Conservation (phyloP, 129 eudicot genomes). For the Helianthus tuberosus region DNA sequence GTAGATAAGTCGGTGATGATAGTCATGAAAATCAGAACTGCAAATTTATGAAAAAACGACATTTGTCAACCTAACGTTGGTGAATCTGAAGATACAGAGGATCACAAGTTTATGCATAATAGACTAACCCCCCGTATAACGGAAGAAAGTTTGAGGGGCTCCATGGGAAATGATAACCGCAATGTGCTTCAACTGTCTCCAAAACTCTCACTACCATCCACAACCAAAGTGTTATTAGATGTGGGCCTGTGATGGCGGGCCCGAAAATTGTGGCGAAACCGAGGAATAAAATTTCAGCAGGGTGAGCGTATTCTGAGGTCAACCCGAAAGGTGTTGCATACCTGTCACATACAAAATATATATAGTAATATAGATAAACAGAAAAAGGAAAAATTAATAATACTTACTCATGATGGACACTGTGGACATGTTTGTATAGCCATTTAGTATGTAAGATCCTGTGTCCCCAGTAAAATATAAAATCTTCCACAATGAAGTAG, state of each 20-base stretch:
- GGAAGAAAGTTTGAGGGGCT: constrained; percentile 95
- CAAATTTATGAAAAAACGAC: constrained; percentile 10
- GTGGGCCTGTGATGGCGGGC: constrained; percentile 98
- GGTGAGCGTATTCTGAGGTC: constrained; percentile 97
- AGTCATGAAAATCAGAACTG: constrained; percentile 97
- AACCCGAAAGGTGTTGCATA: constrained; percentile 86
- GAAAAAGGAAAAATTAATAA: too few relatives aligned
- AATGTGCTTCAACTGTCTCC: constrained; percentile 98
- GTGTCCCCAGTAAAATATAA: constrained; percentile 99
- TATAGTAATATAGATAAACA: too few relatives aligned
- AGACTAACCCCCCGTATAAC: constrained; percentile 90
- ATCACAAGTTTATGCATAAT: neutral
- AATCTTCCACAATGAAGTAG: constrained; percentile 96
- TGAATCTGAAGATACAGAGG: neutral
- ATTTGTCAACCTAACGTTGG: neutral
- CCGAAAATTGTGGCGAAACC: constrained; percentile 97
- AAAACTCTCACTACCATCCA: constrained; percentile 98
- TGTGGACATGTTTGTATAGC: constrained; percentile 96
- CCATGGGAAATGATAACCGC: constrained; percentile 99
- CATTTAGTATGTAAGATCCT: constrained; percentile 93
- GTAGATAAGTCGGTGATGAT: constrained; percentile 96
- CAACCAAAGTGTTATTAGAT: constrained; percentile 92
- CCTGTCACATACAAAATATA: constrained; percentile 33
- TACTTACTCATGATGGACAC: constrained; percentile 96
- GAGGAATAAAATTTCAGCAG: constrained; percentile 93